phyloP scores from a whole-genome alignment of 139 green algal species.

The Edaphochlamys debaryana region DNA sequence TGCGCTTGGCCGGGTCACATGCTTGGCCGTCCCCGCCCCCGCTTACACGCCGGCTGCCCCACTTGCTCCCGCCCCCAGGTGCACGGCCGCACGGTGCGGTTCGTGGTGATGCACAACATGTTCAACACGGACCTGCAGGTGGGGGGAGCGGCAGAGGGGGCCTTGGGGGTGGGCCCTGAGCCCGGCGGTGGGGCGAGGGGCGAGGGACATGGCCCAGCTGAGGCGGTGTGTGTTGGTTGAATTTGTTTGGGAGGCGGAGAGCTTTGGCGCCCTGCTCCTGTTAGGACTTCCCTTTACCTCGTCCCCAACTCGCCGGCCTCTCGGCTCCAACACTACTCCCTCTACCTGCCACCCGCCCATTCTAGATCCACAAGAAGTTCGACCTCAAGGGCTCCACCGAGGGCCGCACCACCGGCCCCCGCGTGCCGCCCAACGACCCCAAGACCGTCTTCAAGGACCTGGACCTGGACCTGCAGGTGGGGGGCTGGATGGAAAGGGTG shows the following conservation, averaged over 20 bases:
- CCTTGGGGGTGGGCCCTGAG: slow-evolving; percentile 20
- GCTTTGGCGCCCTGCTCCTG: too few species aligned
- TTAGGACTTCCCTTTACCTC: too few species aligned
- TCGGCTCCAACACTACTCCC: too few species aligned
- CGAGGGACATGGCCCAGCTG: too few species aligned
- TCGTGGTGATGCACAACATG: slow-evolving; percentile 98
- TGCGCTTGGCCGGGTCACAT: too few species aligned
- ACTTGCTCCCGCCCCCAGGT: too few species aligned
- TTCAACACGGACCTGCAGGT: slow-evolving; percentile 91
- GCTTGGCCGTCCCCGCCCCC: too few species aligned
- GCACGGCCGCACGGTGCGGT: slow-evolving; percentile 86
- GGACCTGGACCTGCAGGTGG: slow-evolving; percentile 76
- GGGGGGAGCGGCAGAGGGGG: slow-evolving; percentile 59
- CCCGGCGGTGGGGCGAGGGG: too few species aligned
- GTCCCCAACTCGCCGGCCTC: too few species aligned
- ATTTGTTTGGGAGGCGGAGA: too few species aligned
- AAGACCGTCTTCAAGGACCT: slow-evolving; percentile 87
- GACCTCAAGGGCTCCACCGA: slow-evolving; percentile 67
- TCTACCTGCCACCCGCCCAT: too few species aligned
- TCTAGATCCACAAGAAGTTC: slow-evolving; percentile 43
- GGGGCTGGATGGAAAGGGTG: background rate
- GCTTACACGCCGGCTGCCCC: too few species aligned
- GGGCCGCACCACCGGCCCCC: slow-evolving; percentile 61
- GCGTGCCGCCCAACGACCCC: slow-evolving; percentile 32
- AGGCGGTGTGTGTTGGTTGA: background rate